A percentile compares a stretch with the other conserved stretches of the same genome.
phyloP scores from a whole-genome alignment of 305 asterid genomes.

The Striga hermonthica region DNA sequence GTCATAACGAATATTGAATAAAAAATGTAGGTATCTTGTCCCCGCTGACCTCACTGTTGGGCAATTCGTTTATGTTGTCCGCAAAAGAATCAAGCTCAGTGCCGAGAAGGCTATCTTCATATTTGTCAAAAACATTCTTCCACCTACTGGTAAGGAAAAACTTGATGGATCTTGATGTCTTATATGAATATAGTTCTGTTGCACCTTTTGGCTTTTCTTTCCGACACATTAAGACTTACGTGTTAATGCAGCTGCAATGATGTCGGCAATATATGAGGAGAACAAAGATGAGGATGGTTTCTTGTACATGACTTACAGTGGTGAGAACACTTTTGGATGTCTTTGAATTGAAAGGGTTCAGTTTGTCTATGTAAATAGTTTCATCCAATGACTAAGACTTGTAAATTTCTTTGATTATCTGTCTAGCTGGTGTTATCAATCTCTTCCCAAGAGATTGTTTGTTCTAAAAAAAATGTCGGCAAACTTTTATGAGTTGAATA shows the following conservation, averaged over 20 bases:
- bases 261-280: conserved; percentile 66
- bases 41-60: conserved; percentile 11
- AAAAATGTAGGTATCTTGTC: not conserved
- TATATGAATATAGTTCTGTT: too few species aligned
- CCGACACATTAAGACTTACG: too few species aligned
- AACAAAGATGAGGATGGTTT: conserved; percentile 88
- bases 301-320: conserved; percentile 94
- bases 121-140: not conserved
- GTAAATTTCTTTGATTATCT: too few species aligned
- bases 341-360: conserved; percentile 39
- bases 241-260: conserved; percentile 56
- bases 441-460: too few species aligned
- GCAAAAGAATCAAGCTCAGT: conserved; percentile 1
- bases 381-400: too few species aligned
- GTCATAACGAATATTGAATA: not conserved
- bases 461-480: too few species aligned
- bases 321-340: conserved; percentile 88
- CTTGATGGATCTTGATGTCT: too few species aligned
- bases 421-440: too few species aligned
- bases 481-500: too few species aligned
- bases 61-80: conserved; percentile 3
- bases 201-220: too few species aligned
- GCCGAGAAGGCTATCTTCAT: conserved; percentile 1
- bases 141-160: conserved; percentile 3
- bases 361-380: conserved; percentile 39